A percentile compares a stretch with the other conserved stretches of the same genome.
These are phyloP conservation scores for Puccinia polysora DNA, from an alignment of 1,284 basidiomycete genomes.

Conservation along the genomic window DNA sequence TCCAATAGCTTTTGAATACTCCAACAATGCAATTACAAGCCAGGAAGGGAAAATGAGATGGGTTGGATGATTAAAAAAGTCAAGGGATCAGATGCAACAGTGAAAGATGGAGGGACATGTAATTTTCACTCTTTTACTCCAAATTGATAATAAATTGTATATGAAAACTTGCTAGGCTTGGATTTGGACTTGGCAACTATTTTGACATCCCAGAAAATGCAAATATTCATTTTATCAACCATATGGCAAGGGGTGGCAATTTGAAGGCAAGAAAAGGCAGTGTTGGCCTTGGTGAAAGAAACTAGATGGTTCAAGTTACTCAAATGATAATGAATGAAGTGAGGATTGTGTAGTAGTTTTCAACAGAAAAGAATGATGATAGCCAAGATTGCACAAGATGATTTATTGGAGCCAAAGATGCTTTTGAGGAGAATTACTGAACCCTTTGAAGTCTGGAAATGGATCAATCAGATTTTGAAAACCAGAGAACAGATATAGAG, in stretches of 20 bases:
- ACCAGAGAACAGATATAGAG: no score
- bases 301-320: no score
- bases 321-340: no score
- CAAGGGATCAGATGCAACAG: background rate
- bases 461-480: no score
- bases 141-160: background rate
- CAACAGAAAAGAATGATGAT: no score
- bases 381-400: no score
- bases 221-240: constrained; percentile 52
- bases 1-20: constrained; percentile 6
- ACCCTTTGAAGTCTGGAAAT: no score
- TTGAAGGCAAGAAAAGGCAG: constrained; percentile 58
- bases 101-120: background rate
- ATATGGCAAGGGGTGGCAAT: constrained; percentile 56
- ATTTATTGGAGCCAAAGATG: no score
- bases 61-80: background rate
- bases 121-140: background rate
- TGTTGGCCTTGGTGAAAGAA: constrained; percentile 57
- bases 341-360: no score
- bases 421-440: no score
- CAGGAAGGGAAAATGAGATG: background rate
- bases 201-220: constrained; percentile 48
- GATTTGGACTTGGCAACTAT: background rate
- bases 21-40: background rate
- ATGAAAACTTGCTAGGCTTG: background rate